Conservation (phyloP, 1,284 basidiomycete species). For the Thelephora terrestris region DNA sequence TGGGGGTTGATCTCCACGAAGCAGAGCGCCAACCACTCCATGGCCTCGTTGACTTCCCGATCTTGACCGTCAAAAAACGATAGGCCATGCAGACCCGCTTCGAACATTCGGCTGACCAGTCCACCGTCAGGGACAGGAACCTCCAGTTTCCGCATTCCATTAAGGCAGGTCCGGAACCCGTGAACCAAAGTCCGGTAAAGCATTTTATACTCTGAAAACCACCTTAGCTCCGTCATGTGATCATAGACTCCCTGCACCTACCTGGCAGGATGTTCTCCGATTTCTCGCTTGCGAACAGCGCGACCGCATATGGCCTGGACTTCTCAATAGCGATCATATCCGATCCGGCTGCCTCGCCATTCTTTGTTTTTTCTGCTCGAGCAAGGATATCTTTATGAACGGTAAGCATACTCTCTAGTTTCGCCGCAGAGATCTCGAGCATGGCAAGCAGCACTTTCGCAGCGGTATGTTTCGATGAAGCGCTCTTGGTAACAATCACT, state of each 20-base stretch:
- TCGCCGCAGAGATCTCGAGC: conserved; percentile 80
- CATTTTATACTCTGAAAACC: conserved; percentile 63
- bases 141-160: conserved; percentile 72
- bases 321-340: conserved; percentile 64
- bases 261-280: conserved; percentile 67
- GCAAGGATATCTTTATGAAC: conserved; percentile 51
- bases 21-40: conserved; percentile 79
- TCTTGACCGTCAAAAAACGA: conserved; percentile 78
- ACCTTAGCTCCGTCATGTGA: not conserved
- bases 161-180: conserved; percentile 80
- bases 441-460: conserved; percentile 63
- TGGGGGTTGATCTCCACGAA: conserved; percentile 80
- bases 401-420: conserved; percentile 73
- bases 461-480: conserved; percentile 43
- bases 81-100: conserved; percentile 79
- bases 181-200: conserved; percentile 87
- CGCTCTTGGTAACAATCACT: conserved; percentile 68
- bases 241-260: conserved; percentile 22
- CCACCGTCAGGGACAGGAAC: conserved; percentile 80
- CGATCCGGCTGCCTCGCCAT: conserved; percentile 29
- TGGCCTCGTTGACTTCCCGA: conserved; percentile 78
- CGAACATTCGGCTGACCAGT: conserved; percentile 81
- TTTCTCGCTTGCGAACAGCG: conserved; percentile 67
- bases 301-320: conserved; percentile 65
- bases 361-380: conserved; percentile 40